These are phyloP conservation scores for Huntiella abstrusa DNA, from an alignment of 2,329 filamentous ascomycete genomes.

Conservation along the genomic window DNA sequence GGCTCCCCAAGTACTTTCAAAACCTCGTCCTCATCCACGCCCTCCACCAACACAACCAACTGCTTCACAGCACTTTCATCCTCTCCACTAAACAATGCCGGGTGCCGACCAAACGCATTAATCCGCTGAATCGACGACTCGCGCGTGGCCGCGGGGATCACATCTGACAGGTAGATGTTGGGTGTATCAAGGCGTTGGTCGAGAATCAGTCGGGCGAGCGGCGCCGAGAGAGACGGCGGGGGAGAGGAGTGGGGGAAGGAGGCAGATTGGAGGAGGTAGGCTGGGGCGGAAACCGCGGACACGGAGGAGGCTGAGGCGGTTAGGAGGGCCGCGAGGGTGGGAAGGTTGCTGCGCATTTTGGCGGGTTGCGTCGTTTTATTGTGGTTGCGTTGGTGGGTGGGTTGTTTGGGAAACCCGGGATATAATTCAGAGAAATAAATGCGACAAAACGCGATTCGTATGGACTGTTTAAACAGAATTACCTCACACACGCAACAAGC, in stretches of 20 bases:
- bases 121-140: conserved; percentile 8
- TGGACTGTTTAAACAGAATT: no score
- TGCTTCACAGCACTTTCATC: conserved; percentile 19
- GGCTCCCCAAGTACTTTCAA: conserved; percentile 3
- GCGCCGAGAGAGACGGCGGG: conserved; percentile 4
- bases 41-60: conserved; percentile 40
- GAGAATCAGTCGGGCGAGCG: conserved; percentile 9
- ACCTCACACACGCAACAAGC: no score
- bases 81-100: conserved; percentile 7
- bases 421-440: neutral
- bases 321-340: conserved; percentile 8
- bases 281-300: conserved; percentile 6
- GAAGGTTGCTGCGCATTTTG: conserved; percentile 7
- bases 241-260: neutral
- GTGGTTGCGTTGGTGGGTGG: neutral
- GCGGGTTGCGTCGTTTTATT: neutral
- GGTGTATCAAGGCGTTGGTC: conserved; percentile 11
- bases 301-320: conserved; percentile 7
- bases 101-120: conserved; percentile 9
- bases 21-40: conserved; percentile 20
- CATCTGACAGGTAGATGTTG: conserved; percentile 8
- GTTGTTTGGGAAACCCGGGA: neutral
- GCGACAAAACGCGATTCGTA: no score
- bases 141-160: conserved; percentile 8
- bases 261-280: conserved; percentile 6